Conservation (phyloP, 345 rosid species). For the Combretum micranthum region DNA sequence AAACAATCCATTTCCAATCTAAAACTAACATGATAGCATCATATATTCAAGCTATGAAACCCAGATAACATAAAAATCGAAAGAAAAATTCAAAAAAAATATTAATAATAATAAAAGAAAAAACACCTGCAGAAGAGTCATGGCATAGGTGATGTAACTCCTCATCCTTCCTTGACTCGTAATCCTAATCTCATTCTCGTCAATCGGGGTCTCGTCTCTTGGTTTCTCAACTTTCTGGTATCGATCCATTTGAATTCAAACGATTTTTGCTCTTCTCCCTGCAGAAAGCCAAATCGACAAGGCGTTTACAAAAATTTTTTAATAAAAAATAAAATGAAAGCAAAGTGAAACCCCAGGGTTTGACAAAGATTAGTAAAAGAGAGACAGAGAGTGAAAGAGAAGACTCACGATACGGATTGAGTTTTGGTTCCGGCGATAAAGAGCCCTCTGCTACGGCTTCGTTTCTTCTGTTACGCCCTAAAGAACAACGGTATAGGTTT, state of each 20-base stretch:
- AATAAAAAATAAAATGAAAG: neutral
- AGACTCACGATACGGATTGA: too few species aligned
- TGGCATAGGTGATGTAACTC: constrained; percentile 24
- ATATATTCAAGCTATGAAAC: neutral
- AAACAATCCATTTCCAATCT: too few species aligned
- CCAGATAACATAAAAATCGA: neutral
- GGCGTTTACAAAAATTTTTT: neutral
- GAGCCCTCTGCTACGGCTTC: constrained; percentile 13
- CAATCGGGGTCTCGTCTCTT: constrained; percentile 19
- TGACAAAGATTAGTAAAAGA: too few species aligned
- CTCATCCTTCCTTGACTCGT: constrained; percentile 25
- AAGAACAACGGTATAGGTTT: constrained; percentile 17
- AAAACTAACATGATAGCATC: too few species aligned
- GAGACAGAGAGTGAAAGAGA: too few species aligned
- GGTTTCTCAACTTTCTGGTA: constrained; percentile 26
- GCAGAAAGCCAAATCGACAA: neutral
- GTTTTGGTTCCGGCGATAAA: neutral
- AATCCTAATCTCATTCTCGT: constrained; percentile 25
- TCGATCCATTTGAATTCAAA: constrained; percentile 20
- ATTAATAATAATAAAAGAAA: neutral
- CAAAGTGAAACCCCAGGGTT: neutral
- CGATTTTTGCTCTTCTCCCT: neutral
- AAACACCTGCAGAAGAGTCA: constrained; percentile 17
- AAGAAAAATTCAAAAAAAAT: too few species aligned
- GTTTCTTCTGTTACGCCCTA: constrained; percentile 28